These are phyloP conservation scores for Babesia ovata DNA, from an alignment of 169 alveolate genomes.

Conservation along the genomic window DNA sequence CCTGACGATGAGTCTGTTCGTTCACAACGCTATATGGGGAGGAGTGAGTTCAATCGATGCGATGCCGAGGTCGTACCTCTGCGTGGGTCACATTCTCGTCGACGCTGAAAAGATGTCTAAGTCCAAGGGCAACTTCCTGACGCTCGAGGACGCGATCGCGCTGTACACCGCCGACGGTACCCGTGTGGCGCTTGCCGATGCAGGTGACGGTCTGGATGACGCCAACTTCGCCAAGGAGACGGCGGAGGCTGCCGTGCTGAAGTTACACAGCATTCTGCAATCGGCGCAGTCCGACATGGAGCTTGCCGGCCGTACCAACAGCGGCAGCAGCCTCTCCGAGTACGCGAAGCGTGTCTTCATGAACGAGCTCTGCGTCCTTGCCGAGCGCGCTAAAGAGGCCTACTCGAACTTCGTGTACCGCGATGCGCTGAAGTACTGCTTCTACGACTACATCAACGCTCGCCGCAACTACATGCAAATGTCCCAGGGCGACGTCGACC, in stretches of 20 bases:
- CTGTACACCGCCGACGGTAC: slow-evolving; percentile 96
- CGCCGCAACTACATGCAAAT: slow-evolving; percentile 76
- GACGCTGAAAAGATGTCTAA: slow-evolving; percentile 98
- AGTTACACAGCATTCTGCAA: slow-evolving; percentile 73
- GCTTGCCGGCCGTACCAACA: slow-evolving; percentile 33
- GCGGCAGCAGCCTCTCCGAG: slow-evolving; percentile 41
- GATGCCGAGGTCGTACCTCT: slow-evolving; percentile 92
- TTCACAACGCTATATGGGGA: slow-evolving; percentile 99
- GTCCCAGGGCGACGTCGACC: slow-evolving; percentile 57
- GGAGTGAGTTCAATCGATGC: slow-evolving; percentile 57
- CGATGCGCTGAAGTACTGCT: slow-evolving; percentile 85
- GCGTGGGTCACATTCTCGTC: slow-evolving; percentile 96
- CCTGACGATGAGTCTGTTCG: slow-evolving; percentile 96
- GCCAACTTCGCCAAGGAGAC: slow-evolving; percentile 90
- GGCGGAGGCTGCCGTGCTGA: slow-evolving; percentile 85
- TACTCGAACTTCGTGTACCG: slow-evolving; percentile 80
- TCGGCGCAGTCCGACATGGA: slow-evolving; percentile 74
- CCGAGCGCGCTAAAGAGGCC: slow-evolving; percentile 77
- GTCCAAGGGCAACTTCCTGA: slow-evolving; percentile 94
- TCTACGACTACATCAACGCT: slow-evolving; percentile 82
- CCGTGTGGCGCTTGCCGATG: slow-evolving; percentile 97
- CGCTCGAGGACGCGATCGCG: slow-evolving; percentile 89
- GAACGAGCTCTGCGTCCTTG: slow-evolving; percentile 82
- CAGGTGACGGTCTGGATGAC: slow-evolving; percentile 97
- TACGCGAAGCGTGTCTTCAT: slow-evolving; percentile 78